A percentile compares a stretch with the other conserved stretches of the same genome.
Evolutionary conservation across 2,329 filamentous ascomycete genomes (phyloP).

Genomic region (Cladophialophora immunda): DNA sequence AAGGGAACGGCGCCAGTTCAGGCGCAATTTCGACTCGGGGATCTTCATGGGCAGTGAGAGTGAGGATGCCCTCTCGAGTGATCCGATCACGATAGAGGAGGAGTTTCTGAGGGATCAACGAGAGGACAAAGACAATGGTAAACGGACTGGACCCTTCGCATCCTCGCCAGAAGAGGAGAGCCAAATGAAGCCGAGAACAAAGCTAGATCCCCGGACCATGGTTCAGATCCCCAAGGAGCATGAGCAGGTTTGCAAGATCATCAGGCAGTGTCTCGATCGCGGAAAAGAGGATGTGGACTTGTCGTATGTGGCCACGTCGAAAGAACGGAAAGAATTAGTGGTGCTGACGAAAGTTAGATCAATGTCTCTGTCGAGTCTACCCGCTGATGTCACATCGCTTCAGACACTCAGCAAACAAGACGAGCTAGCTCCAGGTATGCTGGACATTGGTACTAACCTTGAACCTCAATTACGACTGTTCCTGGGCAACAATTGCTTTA

Average conservation of each 20-base stretch:
- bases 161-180: background rate
- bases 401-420: slow-evolving; percentile 38
- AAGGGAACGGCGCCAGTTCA: slow-evolving; percentile 53
- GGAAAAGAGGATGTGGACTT: slow-evolving; percentile 56
- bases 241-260: slow-evolving; percentile 47
- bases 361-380: slow-evolving; percentile 32
- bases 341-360: slow-evolving; percentile 17
- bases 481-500: slow-evolving; percentile 53
- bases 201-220: slow-evolving; percentile 1
- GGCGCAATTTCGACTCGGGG: slow-evolving; percentile 56
- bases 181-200: slow-evolving; percentile 20
- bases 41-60: slow-evolving; percentile 60
- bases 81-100: slow-evolving; percentile 51
- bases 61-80: slow-evolving; percentile 46
- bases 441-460: slow-evolving; percentile 41
- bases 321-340: background rate
- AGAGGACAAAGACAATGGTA: slow-evolving; percentile 28
- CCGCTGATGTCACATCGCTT: slow-evolving; percentile 30
- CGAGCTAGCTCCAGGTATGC: slow-evolving; percentile 37
- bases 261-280: slow-evolving; percentile 54
- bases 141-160: background rate
- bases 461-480: slow-evolving; percentile 55
- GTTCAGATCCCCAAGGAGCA: slow-evolving; percentile 41
- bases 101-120: slow-evolving; percentile 43
- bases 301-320: slow-evolving; percentile 46